Evolutionary conservation across 306 rosid species (phyloP), one percentile per base, ranked within the genome.

Genomic region (Prunus kanzakura): DNA sequence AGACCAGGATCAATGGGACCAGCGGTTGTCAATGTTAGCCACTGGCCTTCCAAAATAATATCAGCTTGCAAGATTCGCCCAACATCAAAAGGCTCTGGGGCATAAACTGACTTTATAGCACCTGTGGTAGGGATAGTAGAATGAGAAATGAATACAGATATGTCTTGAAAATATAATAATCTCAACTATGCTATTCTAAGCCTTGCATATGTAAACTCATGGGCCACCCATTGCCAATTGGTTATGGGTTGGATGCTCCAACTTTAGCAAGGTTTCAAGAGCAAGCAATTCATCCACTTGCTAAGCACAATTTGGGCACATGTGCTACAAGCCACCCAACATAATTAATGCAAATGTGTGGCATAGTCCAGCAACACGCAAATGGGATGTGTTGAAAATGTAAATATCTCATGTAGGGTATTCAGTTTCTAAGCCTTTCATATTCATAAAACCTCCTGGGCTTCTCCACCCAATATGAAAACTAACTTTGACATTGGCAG

Each of bases 51-150:
- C 20, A 66, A 80, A 72, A 78, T 22, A 78, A 93, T 77, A 72
- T 89, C 88, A 70, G 81, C 98, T 87, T 82, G 91, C 91, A 93
- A 85, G 57, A 80, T 64, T 56, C 87, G 84, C 74, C 98, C 97
- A 71, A 93, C 98, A 18, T 93, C 98, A 69, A 84, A 88, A 70
- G 98, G 98, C 80, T 93, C 98, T 0, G 95, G 98, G 23, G 98
- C 95, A 80, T 89, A 93, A 63, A 89, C 82, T 79, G 89, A 58
- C 82, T 86, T 93, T 71, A 91, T 89, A 71, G 98, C 98, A 76
- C 96, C 98, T 93, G 90, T 46, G 56, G 78, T 74, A 67, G 60
- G 64, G 55, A 82, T 22, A 74, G 65, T 65, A 61, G 14, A 71
- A 52, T 71, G 54, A 78, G 60, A 73, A 58, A 75, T 56, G 15